A percentile compares a stretch with the other conserved stretches of the same genome.
phyloP scores from a whole-genome alignment of 257 asterid species.

The Perilla frutescens region DNA sequence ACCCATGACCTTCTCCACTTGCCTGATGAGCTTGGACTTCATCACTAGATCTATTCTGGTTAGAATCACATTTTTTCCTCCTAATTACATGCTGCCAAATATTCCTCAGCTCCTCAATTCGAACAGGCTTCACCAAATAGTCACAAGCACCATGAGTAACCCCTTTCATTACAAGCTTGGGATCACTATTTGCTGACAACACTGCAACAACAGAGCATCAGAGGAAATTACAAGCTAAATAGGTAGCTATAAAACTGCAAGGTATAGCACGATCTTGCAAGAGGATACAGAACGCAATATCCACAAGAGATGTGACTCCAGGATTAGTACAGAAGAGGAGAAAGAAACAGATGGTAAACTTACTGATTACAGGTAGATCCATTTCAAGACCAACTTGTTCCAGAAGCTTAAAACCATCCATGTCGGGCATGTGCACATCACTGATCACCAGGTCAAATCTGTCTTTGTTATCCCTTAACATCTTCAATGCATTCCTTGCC shows the following conservation, averaged over 20 bases:
- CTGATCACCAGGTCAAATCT: conserved; percentile 81
- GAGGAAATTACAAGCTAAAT: conserved; percentile 23
- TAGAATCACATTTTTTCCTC: conserved; percentile 56
- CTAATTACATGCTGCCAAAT: conserved; percentile 93
- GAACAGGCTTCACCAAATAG: conserved; percentile 85
- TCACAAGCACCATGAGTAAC: conserved; percentile 89
- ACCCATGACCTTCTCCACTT: conserved; percentile 54
- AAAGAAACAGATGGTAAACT: conserved; percentile 32
- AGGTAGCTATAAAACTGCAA: not conserved
- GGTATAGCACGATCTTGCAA: not conserved
- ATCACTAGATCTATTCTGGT: conserved; percentile 40
- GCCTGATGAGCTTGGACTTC: conserved; percentile 44
- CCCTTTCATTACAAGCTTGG: conserved; percentile 82
- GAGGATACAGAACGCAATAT: conserved; percentile 5
- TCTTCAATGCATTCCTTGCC: conserved; percentile 70
- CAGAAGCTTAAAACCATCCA: conserved; percentile 90
- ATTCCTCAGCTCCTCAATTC: conserved; percentile 77
- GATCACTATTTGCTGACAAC: conserved; percentile 80
- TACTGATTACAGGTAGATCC: conserved; percentile 94
- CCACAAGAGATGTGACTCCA: not conserved
- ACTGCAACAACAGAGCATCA: conserved; percentile 51
- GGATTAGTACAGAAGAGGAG: conserved; percentile 11
- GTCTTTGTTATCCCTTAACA: conserved; percentile 74
- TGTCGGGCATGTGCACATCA: conserved; percentile 94
- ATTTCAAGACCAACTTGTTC: conserved; percentile 88